Conservation (phyloP, 1,139 yeast species). For the Lizanozyma gosingica region DNA sequence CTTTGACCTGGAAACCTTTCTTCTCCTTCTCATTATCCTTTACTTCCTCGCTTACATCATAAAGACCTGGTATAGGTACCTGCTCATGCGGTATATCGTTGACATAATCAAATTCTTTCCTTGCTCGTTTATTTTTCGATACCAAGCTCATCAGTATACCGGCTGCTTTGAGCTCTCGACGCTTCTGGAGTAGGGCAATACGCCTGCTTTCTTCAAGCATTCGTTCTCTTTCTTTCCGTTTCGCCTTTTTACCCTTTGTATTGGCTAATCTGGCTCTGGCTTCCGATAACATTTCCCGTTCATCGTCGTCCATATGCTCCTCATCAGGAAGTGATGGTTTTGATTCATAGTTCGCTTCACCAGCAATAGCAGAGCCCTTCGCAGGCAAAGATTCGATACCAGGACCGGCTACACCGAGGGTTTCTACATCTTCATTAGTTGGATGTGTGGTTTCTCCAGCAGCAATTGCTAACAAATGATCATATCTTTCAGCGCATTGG, state of each 20-base stretch:
- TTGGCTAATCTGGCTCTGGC: constrained; percentile 88
- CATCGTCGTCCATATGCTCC: constrained; percentile 77
- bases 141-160: constrained; percentile 57
- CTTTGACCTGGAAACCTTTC: constrained; percentile 35
- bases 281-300: constrained; percentile 85
- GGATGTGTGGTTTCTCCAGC: constrained; percentile 10
- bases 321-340: constrained; percentile 78
- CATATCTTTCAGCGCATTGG: constrained; percentile 84
- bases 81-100: constrained; percentile 78
- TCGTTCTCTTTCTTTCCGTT: constrained; percentile 80
- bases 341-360: constrained; percentile 68
- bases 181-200: constrained; percentile 66
- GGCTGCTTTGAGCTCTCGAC: constrained; percentile 80
- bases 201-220: constrained; percentile 66
- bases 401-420: constrained; percentile 37
- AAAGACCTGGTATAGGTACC: constrained; percentile 59
- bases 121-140: constrained; percentile 39
- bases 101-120: constrained; percentile 68
- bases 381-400: constrained; percentile 51
- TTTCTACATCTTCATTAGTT: constrained; percentile 17
- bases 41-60: constrained; percentile 58
- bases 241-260: constrained; percentile 93
- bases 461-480: constrained; percentile 57
- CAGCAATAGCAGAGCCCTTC: constrained; percentile 28
- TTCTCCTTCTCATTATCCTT: constrained; percentile 28